Base-by-base conservation (phyloP, 2,329 filamentous ascomycete species). In the Ceratocystis cacaofunesta region DNA sequence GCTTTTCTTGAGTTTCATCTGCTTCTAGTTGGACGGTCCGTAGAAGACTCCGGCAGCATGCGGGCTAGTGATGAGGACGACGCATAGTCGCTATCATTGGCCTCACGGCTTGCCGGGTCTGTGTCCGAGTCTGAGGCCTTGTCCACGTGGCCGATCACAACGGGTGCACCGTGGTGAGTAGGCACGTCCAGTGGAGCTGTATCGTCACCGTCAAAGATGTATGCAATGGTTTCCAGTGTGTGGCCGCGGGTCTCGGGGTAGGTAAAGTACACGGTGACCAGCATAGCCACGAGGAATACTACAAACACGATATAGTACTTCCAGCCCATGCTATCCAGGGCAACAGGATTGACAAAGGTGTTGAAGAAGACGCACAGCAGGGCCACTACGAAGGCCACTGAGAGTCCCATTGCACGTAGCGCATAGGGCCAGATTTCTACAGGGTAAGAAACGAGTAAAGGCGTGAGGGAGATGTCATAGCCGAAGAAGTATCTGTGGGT, bases 191-290 rank as follows among this genome's bases (percentile, higher is more conserved):
- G 12, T 4, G 60, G 41, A 4, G 46, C 22, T 7, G 62, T 46
- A n/a, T 65, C 57, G 6, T 67, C 62, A 2, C 65, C 65, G 22
- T 67, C 65, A 44, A 67, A 67, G 41, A 64, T 50, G 57, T 68
- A 69, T 1, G 69, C 68, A 55, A 70, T 67, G 43, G 69, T 68
- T 62, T 70, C 70, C 2, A 70, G 67, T 4, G 70, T 69, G 17
- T 69, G 67, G 8, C 68, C 90, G 68, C 87, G 87, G 0, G 90
- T 95, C 76, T 95, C 90, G 8, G 90, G 89, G 73, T 92, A 95
- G 69, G 92, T 80, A 74, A 91, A 88, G 75, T 86, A 94, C 62
- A 94, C 87, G 84, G 75, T 69, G 30, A 60, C 64, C 50, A 78
- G 72, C 69, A 79, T 76, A 44, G 78, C 75, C 1, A 72, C 71